Evolutionary conservation across 1,139 yeast species (phyloP).

Genomic region (Pichia inconspicua): DNA sequence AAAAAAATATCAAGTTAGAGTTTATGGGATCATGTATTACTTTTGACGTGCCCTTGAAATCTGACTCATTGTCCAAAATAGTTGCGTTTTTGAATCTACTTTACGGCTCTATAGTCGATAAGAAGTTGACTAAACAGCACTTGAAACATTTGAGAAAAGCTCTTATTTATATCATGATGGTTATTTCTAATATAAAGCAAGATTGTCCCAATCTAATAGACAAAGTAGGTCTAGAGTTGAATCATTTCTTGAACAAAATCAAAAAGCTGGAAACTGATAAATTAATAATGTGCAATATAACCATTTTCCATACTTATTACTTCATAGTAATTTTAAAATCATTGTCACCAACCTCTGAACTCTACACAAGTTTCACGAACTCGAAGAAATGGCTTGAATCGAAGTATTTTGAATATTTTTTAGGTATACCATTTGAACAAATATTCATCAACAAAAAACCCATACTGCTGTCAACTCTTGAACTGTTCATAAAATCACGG

Average conservation of each 20-base stretch:
- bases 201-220: constrained; percentile 6
- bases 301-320: constrained; percentile 20
- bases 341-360: constrained; percentile 10
- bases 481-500: constrained; percentile 14
- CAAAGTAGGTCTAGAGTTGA: constrained; percentile 11
- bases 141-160: constrained; percentile 17
- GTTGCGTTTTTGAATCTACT: constrained; percentile 13
- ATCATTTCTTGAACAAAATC: constrained; percentile 6
- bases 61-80: constrained; percentile 1
- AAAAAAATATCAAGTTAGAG: constrained; percentile 1
- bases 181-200: constrained; percentile 18
- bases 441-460: constrained; percentile 10
- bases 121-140: neutral
- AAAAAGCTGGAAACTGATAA: constrained; percentile 1
- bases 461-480: constrained; percentile 19
- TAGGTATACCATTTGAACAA: constrained; percentile 14
- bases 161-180: constrained; percentile 20
- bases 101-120: constrained; percentile 3
- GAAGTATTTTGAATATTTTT: constrained; percentile 14
- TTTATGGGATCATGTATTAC: neutral
- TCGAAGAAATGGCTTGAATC: constrained; percentile 13
- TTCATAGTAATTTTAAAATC: constrained; percentile 16
- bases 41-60: constrained; percentile 6
- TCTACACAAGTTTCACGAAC: constrained; percentile 7
- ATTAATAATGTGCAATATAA: constrained; percentile 10